A percentile compares a stretch with the other conserved stretches of the same genome.
These are phyloP conservation scores for Syncephalastrum sp. DNA, from an alignment of 371 early-diverging fungal species.

Conservation along the genomic window DNA sequence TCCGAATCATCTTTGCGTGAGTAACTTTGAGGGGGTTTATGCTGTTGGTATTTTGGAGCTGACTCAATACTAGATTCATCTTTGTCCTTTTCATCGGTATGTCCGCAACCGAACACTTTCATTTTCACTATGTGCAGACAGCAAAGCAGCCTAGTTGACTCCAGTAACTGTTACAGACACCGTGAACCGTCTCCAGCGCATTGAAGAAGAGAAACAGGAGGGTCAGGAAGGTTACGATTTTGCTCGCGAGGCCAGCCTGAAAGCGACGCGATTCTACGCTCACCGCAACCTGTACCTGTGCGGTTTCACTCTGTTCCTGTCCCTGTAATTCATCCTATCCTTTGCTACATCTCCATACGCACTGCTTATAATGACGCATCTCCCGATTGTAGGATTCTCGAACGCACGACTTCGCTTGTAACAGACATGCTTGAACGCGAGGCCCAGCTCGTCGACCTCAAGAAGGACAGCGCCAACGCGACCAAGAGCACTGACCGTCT, in stretches of 20 bases:
- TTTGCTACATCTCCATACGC: background rate
- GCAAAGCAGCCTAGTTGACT: no score
- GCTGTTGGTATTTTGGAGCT: background rate
- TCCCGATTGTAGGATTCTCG: conserved; percentile 53
- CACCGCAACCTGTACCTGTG: conserved; percentile 91
- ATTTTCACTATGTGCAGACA: background rate
- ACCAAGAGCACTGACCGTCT: conserved; percentile 29
- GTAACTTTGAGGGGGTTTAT: conserved; percentile 2
- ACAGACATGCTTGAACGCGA: conserved; percentile 67
- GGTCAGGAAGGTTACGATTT: conserved; percentile 42
- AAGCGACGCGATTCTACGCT: conserved; percentile 79
- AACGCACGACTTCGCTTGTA: conserved; percentile 72
- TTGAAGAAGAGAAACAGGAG: conserved; percentile 38
- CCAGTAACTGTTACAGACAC: conserved; percentile 45
- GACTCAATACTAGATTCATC: conserved; percentile 45
- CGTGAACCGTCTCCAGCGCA: conserved; percentile 65
- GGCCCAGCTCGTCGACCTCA: conserved; percentile 59
- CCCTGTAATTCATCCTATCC: conserved; percentile 49
- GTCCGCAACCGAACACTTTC: conserved; percentile 4
- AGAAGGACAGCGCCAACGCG: conserved; percentile 37
- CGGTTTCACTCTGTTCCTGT: conserved; percentile 86
- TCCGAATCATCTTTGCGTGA: conserved; percentile 67
- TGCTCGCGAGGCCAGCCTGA: conserved; percentile 52
- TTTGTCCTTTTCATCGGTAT: conserved; percentile 66
- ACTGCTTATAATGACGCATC: background rate